Percentiles rank a stretch among this genome's conserved stretches.
Conservation (phyloP, 2,329 filamentous ascomycete genomes). For the Cladosporium sp. region DNA sequence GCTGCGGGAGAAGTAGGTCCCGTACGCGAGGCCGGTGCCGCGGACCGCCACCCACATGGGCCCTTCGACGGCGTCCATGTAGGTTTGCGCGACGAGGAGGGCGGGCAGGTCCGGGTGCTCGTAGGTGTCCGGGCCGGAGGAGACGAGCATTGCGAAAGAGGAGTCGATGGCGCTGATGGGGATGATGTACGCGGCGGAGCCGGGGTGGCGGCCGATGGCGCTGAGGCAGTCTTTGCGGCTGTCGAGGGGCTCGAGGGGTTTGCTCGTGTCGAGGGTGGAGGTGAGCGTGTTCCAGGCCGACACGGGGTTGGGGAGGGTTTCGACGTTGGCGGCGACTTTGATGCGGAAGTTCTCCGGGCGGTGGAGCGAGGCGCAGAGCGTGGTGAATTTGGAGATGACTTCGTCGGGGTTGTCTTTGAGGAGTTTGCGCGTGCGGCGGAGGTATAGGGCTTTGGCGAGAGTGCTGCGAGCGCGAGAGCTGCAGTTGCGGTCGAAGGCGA, state of each 20-base stretch:
- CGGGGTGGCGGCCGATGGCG: conserved; percentile 68
- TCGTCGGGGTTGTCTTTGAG: conserved; percentile 70
- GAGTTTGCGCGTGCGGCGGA: conserved; percentile 79
- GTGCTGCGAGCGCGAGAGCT: conserved; percentile 73
- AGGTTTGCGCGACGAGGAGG: conserved; percentile 81
- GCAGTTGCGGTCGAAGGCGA: conserved; percentile 74
- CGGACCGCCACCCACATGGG: conserved; percentile 92
- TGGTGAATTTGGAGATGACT: conserved; percentile 73
- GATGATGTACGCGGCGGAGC: conserved; percentile 71
- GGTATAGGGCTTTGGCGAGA: conserved; percentile 80
- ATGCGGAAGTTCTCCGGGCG: conserved; percentile 81
- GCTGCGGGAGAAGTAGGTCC: conserved; percentile 72
- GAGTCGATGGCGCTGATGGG: conserved; percentile 92
- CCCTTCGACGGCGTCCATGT: conserved; percentile 89
- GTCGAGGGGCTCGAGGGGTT: conserved; percentile 65
- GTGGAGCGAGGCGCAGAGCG: conserved; percentile 71
- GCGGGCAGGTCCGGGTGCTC: conserved; percentile 75
- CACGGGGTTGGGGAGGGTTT: conserved; percentile 69
- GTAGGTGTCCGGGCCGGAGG: conserved; percentile 70
- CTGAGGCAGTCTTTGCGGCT: conserved; percentile 69
- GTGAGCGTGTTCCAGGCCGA: conserved; percentile 70
- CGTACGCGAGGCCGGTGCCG: conserved; percentile 90
- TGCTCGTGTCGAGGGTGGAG: conserved; percentile 47
- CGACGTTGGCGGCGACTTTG: conserved; percentile 76
- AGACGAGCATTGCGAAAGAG: conserved; percentile 76